phyloP scores from a whole-genome alignment of 495 filamentous ascomycete species.

The Penicillium goetzii region DNA sequence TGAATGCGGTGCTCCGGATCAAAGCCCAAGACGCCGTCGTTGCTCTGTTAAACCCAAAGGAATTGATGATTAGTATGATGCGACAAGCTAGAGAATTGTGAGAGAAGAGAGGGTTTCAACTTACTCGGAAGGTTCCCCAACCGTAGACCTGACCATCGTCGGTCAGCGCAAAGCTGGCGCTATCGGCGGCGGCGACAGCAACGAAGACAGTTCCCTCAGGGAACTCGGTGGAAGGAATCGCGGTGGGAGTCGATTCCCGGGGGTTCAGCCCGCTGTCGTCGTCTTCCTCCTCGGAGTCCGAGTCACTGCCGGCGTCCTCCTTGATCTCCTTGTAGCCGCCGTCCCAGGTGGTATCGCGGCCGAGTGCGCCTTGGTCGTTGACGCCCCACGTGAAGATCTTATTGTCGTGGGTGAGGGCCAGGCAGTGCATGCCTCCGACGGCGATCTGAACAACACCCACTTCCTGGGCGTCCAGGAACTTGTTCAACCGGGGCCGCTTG shows the following conservation, averaged over 20 bases:
- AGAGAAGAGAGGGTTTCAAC: conserved; percentile 22
- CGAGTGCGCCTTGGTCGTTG: conserved; percentile 69
- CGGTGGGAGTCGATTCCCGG: conserved; percentile 59
- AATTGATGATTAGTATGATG: not conserved
- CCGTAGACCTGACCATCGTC: conserved; percentile 68
- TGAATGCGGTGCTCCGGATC: conserved; percentile 48
- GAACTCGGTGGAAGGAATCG: conserved; percentile 56
- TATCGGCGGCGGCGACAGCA: conserved; percentile 66
- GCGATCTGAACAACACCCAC: conserved; percentile 67
- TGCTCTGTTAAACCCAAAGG: conserved; percentile 42
- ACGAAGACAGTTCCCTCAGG: conserved; percentile 59
- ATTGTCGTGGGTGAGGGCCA: conserved; percentile 65
- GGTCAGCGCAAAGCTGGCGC: conserved; percentile 66
- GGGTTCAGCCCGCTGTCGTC: conserved; percentile 65
- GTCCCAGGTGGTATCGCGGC: conserved; percentile 63
- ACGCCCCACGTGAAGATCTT: conserved; percentile 70
- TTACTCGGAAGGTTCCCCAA: conserved; percentile 73
- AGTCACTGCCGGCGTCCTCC: conserved; percentile 54
- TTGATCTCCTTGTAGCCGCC: conserved; percentile 64
- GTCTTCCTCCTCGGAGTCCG: conserved; percentile 57
- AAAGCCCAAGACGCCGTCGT: conserved; percentile 63
- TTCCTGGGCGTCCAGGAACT: conserved; percentile 56
- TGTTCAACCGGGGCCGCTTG: conserved; percentile 69
- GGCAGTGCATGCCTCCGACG: conserved; percentile 67
- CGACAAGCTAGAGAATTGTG: conserved; percentile 24